Base-by-base conservation (phyloP, 179 eudicot genomes). In the Silene coronaria region DNA sequence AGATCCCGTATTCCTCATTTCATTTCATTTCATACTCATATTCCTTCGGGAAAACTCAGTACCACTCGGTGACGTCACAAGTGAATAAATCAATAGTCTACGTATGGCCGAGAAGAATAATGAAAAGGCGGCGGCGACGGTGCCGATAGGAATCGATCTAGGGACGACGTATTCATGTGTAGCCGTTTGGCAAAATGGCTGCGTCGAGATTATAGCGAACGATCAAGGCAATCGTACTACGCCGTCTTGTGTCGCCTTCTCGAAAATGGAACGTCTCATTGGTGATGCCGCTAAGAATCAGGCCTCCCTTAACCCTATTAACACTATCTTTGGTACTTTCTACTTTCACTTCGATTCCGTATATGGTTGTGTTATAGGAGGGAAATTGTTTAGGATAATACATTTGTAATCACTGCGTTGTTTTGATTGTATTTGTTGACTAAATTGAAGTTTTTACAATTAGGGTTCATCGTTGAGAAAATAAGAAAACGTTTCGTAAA, bases 311-410 rank as follows among this genome's bases (percentile, higher is more conserved):
- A 76, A 76, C 30, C 67, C 78, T 11, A 0, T 23, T 1, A 77
- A 82, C 36, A 67, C 83, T 27, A 76, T 81, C 58, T 82, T 78
- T 32, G 85, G 85, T 26, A 63, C 48, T 21, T 57, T 73, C 38
- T 69, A 5, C 14, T 7, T 22, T 5, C 42, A 5, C 42, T 36
- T 36, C 42, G 9, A 36, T 36, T 36, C 7, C 42, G 42, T 36
- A 36, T 36, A 36, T 36, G 42, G 9, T 36, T 6, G 9, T 36
- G 6, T 36, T 36, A 6, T 38, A 3, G 32, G 32, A 28, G 2
- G 2, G 32, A 28, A 28, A 28, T 28, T 28, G 3, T 5, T 38
- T 7, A 2, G 45, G 45, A 5, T 38, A 0, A 38, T 38, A 9
- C 45, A 38, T 38, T 38, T 38, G 1, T 38, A 38, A 38, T 38